Conservation (phyloP, 352 stramenopile species). For the Phytophthora fragariaefolia region DNA sequence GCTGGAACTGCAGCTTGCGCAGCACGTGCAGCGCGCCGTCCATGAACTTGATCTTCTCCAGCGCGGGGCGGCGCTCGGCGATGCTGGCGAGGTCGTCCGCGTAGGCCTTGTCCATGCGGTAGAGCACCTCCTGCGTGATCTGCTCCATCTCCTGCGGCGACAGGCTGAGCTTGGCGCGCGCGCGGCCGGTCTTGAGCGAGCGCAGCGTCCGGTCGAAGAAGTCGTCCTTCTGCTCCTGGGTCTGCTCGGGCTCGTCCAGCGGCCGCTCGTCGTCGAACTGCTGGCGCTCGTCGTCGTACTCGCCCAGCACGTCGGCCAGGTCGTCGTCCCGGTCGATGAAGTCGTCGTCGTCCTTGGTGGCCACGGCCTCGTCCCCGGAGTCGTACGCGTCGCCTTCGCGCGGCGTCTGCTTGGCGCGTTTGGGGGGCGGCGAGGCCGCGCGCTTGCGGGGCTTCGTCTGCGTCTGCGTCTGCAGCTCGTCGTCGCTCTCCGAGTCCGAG, state of each 20-base stretch:
- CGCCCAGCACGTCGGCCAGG: conserved; percentile 78
- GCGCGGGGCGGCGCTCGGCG: conserved; percentile 58
- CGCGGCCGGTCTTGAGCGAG: conserved; percentile 83
- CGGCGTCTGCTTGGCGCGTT: conserved; percentile 54
- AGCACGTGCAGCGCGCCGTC: conserved; percentile 75
- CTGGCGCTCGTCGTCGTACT: conserved; percentile 81
- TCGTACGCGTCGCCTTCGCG: conserved; percentile 80
- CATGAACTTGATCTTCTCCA: conserved; percentile 89
- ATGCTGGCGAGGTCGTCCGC: conserved; percentile 77
- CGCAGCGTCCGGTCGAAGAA: conserved; percentile 88
- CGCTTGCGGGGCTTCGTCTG: conserved; percentile 56
- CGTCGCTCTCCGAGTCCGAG: conserved; percentile 88
- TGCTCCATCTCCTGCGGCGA: conserved; percentile 89
- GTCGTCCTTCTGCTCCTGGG: conserved; percentile 57
- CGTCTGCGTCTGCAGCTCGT: conserved; percentile 67
- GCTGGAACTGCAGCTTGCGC: conserved; percentile 86
- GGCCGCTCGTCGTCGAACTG: conserved; percentile 87
- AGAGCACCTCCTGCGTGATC: conserved; percentile 88
- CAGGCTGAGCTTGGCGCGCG: conserved; percentile 76
- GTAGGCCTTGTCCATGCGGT: conserved; percentile 90
- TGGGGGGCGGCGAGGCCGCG: conserved; percentile 48
- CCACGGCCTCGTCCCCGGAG: conserved; percentile 78
- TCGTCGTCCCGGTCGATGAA: conserved; percentile 92
- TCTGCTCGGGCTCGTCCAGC: conserved; percentile 43
- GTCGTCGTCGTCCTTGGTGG: conserved; percentile 82